These are phyloP conservation scores for Pythium graminicola DNA, from an alignment of 352 stramenopile species.

Conservation along the genomic window DNA sequence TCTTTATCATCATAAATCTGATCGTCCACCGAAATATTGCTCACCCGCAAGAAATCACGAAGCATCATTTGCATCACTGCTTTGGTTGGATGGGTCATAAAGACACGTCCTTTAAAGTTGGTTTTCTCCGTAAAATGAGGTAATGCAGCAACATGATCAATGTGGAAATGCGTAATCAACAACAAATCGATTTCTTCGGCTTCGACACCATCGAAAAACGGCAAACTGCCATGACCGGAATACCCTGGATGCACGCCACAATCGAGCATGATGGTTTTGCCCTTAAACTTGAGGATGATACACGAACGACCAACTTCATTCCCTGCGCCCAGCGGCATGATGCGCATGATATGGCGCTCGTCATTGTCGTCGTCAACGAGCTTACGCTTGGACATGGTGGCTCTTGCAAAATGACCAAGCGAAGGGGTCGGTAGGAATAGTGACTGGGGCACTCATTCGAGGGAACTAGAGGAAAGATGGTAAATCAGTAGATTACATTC, in stretches of 20 bases:
- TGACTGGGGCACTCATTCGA: too few species aligned
- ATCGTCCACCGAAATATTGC: constrained; percentile 91
- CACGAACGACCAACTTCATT: constrained; percentile 99
- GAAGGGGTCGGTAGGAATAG: too few species aligned
- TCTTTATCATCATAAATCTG: constrained; percentile 94
- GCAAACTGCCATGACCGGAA: constrained; percentile 94
- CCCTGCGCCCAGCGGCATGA: constrained; percentile 95
- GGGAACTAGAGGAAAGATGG: too few species aligned
- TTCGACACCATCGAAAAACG: constrained; percentile 98
- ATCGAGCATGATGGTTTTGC: constrained; percentile 97
- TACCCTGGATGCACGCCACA: constrained; percentile 90
- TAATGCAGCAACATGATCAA: constrained; percentile 98
- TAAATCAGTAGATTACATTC: too few species aligned
- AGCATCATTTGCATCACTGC: constrained; percentile 98
- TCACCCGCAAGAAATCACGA: constrained; percentile 94
- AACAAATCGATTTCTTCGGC: constrained; percentile 94
- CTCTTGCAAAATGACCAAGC: too few species aligned
- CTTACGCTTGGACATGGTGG: constrained; percentile 61
- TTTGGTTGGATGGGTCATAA: constrained; percentile 99
- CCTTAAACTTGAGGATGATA: constrained; percentile 99
- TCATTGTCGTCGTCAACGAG: constrained; percentile 66
- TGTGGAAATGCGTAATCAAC: constrained; percentile 99
- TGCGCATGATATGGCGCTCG: constrained; percentile 88
- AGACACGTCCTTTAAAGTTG: constrained; percentile 96
- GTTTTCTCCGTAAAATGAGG: constrained; percentile 99